A percentile compares a stretch with the other conserved stretches of the same genome.
These are phyloP conservation scores for Arxiozyma heterogenica DNA, from an alignment of 1,139 yeast genomes.

Conservation along the genomic window DNA sequence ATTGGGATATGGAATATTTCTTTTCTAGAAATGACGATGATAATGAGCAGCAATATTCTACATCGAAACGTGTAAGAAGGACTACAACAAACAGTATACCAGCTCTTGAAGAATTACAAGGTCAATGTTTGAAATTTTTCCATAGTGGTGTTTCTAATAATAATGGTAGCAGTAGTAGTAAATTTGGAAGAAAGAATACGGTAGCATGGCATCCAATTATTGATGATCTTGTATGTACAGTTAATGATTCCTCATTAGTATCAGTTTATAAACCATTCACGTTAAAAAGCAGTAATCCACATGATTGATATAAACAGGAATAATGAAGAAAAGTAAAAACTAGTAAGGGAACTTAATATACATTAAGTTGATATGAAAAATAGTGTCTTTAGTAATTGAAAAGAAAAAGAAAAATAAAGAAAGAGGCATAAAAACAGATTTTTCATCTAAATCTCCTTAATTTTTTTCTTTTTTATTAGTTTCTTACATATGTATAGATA, in stretches of 20 bases:
- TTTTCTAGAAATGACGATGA: slow-evolving; percentile 20
- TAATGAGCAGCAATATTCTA: slow-evolving; percentile 9
- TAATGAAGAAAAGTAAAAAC: no score
- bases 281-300: neutral
- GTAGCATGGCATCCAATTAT: slow-evolving; percentile 24
- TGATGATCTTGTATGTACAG: slow-evolving; percentile 21
- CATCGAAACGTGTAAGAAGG: slow-evolving; percentile 8
- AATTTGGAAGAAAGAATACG: slow-evolving; percentile 20
- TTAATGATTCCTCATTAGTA: slow-evolving; percentile 22
- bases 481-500: no score
- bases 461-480: no score
- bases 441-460: no score
- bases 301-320: no score
- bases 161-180: slow-evolving; percentile 15
- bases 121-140: slow-evolving; percentile 25
- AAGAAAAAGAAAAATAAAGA: no score
- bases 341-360: no score
- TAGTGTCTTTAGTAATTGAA: no score
- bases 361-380: no score
- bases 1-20: slow-evolving; percentile 27
- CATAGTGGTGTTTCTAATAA: slow-evolving; percentile 20
- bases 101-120: slow-evolving; percentile 22
- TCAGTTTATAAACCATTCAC: slow-evolving; percentile 22
- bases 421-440: no score
- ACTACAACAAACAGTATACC: slow-evolving; percentile 1